Percentiles rank a stretch among this genome's conserved stretches.
Evolutionary conservation across 2,329 filamentous ascomycete species (phyloP).

Genomic region (Atkinsonella texensis): DNA sequence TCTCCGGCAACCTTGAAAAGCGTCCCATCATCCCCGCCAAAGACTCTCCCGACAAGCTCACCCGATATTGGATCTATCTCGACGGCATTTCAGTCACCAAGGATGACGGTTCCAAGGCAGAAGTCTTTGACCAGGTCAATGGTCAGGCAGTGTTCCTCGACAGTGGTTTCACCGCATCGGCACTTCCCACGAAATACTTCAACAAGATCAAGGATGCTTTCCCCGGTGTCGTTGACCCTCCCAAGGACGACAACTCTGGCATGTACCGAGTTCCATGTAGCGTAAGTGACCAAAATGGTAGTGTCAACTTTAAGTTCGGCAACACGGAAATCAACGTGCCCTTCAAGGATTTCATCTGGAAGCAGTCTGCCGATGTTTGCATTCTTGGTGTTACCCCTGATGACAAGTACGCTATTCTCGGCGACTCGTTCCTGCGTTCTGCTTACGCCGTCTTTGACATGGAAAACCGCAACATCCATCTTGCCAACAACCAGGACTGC

Average conservation of each 20-base stretch:
- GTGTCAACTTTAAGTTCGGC: conserved; percentile 36
- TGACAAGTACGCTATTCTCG: conserved; percentile 27
- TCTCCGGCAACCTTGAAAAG: conserved; percentile 38
- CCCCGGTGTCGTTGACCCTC: conserved; percentile 11
- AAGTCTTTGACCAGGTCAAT: conserved; percentile 29
- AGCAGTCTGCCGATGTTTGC: conserved; percentile 19
- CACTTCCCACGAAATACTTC: conserved; percentile 48
- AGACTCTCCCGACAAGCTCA: conserved; percentile 20
- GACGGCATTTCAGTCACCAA: conserved; percentile 23
- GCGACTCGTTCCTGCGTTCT: conserved; percentile 32
- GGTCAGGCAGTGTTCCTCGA: conserved; percentile 44
- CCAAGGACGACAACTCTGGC: conserved; percentile 16
- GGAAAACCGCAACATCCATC: conserved; percentile 26
- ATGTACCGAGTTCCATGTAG: conserved; percentile 37
- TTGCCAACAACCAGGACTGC: conserved; percentile 26
- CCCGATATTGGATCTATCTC: conserved; percentile 31
- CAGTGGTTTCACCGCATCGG: conserved; percentile 55
- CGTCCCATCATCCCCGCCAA: conserved; percentile 40
- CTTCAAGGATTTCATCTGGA: conserved; percentile 34
- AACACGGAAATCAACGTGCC: conserved; percentile 31
- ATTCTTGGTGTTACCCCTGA: conserved; percentile 35
- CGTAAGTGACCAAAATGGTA: conserved; percentile 22
- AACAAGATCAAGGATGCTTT: conserved; percentile 30
- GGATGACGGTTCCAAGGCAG: conserved; percentile 23
- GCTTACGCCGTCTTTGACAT: conserved; percentile 32